These are phyloP conservation scores for Glaciozyma antarctica DNA, from an alignment of 768 basidiomycete species.

Conservation along the genomic window DNA sequence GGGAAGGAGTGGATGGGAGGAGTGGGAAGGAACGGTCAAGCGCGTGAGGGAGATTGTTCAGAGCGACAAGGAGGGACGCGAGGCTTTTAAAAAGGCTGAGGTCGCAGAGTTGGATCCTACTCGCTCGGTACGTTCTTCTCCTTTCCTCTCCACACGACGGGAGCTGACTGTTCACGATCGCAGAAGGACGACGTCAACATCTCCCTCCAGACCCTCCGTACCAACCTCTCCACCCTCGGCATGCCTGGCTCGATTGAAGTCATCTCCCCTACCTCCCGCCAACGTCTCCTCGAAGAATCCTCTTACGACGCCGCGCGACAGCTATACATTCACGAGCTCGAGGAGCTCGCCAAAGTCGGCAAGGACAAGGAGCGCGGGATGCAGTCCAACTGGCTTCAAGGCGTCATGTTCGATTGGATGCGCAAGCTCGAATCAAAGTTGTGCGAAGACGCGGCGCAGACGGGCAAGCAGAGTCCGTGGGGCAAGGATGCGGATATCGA, in stretches of 20 bases:
- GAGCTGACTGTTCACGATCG: background rate
- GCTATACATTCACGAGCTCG: slow-evolving; percentile 56
- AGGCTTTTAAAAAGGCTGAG: slow-evolving; percentile 7
- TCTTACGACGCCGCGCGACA: slow-evolving; percentile 73
- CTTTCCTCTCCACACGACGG: background rate
- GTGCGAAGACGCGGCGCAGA: slow-evolving; percentile 48
- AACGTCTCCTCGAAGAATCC: slow-evolving; percentile 72
- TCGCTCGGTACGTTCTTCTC: slow-evolving; percentile 1
- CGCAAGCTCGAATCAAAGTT: slow-evolving; percentile 46
- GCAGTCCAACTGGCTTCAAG: slow-evolving; percentile 49
- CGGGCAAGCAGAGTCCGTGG: slow-evolving; percentile 10
- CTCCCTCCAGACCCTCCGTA: slow-evolving; percentile 53
- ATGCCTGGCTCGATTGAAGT: slow-evolving; percentile 55
- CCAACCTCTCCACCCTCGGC: slow-evolving; percentile 54
- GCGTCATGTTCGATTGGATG: slow-evolving; percentile 86
- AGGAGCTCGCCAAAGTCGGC: slow-evolving; percentile 50
- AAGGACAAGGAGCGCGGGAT: slow-evolving; percentile 38
- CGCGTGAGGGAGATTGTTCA: slow-evolving; percentile 1
- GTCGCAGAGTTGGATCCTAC: slow-evolving; percentile 25
- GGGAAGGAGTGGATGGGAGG: slow-evolving; percentile 5
- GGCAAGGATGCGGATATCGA: slow-evolving; percentile 43
- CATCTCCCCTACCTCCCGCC: slow-evolving; percentile 61
- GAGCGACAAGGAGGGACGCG: slow-evolving; percentile 13
- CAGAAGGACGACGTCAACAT: slow-evolving; percentile 37
- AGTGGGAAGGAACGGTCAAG: slow-evolving; percentile 9